Evolutionary conservation across 2,329 filamentous ascomycete species (phyloP), one percentile per base, ranked within the genome.

Genomic region (Meredithiella fracta): DNA sequence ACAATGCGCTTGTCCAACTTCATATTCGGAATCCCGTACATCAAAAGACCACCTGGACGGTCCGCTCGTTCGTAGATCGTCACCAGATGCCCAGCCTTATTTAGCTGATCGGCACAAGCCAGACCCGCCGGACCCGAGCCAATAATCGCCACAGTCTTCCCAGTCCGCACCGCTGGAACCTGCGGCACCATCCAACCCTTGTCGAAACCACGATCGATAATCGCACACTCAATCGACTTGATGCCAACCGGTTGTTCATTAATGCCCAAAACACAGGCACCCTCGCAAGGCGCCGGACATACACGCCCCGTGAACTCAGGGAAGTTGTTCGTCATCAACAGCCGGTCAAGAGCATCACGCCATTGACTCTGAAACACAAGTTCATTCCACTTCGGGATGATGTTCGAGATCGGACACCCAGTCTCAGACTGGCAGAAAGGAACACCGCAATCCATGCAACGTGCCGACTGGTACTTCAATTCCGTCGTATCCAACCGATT

Each of bases 11-110:
- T 97, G 74, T 97, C 91, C 44, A 97, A 85, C 76, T 97, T 97
- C 91, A 97, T 97, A 76, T 97, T 97, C 62, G 91, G 91, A 62
- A 97, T 97, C 62, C 91, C 91, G 67, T 97, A 96, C 91, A 96
- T 96, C 65, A 97, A 79, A 56, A 97, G 76, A 69, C 91, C 91
- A 71, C 91, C 91, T 58, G 85, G 74, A 61, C 91, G 87, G 67
- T 97, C 91, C 59, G 89, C 81, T 61, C 91, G 87, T 76, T 97
- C 91, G 65, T 92, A 96, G 17, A 97, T 80, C 11, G 88, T 95
- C 55, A 96, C 88, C 3, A 67, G 72, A 72, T 97, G 91, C 26
- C 91, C 91, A 63, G 86, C 87, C 64, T 85, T 85, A 79, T 97
- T 97, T 62, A 97, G 80, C 70, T 96, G 91, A 66, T 97, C 91